These are phyloP conservation scores for Russula foetens DNA, from an alignment of 768 basidiomycete species.

Conservation along the genomic window DNA sequence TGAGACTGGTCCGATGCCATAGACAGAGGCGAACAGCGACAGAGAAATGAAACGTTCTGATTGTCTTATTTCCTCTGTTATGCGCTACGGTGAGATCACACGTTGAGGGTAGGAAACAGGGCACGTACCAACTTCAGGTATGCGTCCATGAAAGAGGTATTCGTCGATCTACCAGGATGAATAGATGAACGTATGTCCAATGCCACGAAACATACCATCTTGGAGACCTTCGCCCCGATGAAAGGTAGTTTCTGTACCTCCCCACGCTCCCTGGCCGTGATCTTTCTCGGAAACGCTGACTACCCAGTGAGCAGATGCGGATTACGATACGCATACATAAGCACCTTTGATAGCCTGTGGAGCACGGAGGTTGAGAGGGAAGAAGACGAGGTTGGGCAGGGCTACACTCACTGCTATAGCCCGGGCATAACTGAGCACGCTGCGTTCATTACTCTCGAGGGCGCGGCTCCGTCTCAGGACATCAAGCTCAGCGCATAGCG, in stretches of 20 bases:
- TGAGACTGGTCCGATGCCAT: slow-evolving; percentile 68
- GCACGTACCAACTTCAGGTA: slow-evolving; percentile 49
- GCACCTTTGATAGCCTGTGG: slow-evolving; percentile 42
- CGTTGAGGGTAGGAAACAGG: background rate
- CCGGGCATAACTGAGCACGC: slow-evolving; percentile 63
- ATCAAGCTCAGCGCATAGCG: slow-evolving; percentile 47
- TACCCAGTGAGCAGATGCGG: background rate
- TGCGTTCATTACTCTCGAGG: slow-evolving; percentile 59
- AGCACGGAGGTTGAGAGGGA: background rate
- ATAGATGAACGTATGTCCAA: background rate
- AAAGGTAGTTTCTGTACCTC: slow-evolving; percentile 29
- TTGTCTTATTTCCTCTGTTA: slow-evolving; percentile 36
- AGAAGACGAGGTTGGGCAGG: slow-evolving; percentile 21
- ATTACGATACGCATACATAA: background rate
- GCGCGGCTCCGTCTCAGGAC: slow-evolving; percentile 50
- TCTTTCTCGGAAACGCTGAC: slow-evolving; percentile 28
- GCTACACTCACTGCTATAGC: slow-evolving; percentile 49
- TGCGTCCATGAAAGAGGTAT: slow-evolving; percentile 44
- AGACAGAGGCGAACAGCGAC: slow-evolving; percentile 50
- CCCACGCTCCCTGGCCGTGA: slow-evolving; percentile 22
- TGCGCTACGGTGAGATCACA: background rate
- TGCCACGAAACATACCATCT: slow-evolving; percentile 24
- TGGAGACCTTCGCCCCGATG: slow-evolving; percentile 33
- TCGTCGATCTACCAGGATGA: slow-evolving; percentile 46
- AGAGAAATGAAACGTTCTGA: slow-evolving; percentile 51